Percentiles rank a stretch among this genome's conserved stretches.
Conservation (phyloP, 495 filamentous ascomycete species). For the Penicillium paradoxum region DNA sequence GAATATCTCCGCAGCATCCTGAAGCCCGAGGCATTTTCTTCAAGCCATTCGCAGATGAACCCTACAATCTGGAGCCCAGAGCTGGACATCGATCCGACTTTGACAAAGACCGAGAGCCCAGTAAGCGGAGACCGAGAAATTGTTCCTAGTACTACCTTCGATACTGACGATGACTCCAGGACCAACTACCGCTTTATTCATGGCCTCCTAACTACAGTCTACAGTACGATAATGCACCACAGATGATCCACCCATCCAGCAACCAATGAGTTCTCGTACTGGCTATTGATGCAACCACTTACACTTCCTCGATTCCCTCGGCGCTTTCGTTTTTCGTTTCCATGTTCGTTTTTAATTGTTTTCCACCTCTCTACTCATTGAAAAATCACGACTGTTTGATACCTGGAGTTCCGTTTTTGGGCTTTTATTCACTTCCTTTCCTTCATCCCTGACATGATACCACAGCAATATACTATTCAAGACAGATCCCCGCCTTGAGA, state of each 20-base stretch:
- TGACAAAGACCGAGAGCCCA: background rate
- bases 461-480: background rate
- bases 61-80: background rate
- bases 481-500: background rate
- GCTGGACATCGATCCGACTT: background rate
- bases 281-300: no score
- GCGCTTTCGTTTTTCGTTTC: background rate
- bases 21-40: slow-evolving; percentile 1
- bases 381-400: background rate
- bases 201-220: background rate
- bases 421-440: background rate
- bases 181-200: background rate
- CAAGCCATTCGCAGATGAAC: background rate
- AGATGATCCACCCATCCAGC: background rate
- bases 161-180: background rate
- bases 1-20: slow-evolving; percentile 4
- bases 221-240: background rate
- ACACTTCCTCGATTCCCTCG: background rate
- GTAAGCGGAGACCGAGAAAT: background rate
- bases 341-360: background rate
- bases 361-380: background rate
- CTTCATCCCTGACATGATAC: background rate
- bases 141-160: no score
- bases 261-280: background rate
- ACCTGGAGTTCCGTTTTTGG: background rate